phyloP scores from a whole-genome alignment of 176 grass and related monocot species.

The Elymus sibiricus region DNA sequence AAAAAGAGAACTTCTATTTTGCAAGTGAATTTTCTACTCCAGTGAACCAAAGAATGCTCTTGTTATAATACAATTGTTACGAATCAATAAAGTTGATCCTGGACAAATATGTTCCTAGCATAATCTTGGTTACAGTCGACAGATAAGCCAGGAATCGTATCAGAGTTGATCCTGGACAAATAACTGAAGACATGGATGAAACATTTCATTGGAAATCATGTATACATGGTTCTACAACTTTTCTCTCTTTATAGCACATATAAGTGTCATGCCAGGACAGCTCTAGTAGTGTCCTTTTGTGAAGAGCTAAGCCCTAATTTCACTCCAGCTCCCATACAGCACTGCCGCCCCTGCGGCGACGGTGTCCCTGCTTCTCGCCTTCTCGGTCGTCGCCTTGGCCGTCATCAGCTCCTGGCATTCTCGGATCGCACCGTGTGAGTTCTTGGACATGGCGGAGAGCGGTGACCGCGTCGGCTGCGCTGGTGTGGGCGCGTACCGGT shows the following conservation, averaged over 20 bases:
- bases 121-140: too few species aligned
- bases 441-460: background rate
- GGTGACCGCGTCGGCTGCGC: background rate
- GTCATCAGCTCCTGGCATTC: background rate
- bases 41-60: background rate
- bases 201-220: background rate
- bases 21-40: background rate
- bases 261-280: too few species aligned
- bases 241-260: background rate
- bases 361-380: background rate
- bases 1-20: background rate
- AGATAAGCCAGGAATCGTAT: background rate
- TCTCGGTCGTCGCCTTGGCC: background rate
- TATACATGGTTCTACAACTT: background rate
- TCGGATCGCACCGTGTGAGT: background rate
- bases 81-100: too few species aligned
- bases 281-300: too few species aligned
- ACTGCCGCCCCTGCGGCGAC: background rate
- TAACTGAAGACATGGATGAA: background rate
- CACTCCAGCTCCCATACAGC: slow-evolving; percentile 16
- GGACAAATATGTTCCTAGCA: background rate
- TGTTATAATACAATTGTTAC: too few species aligned
- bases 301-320: slow-evolving; percentile 19
- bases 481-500: background rate
- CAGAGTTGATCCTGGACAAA: background rate